Conservation (phyloP, 129 eudicot species). For the Dittrichia graveolens region DNA sequence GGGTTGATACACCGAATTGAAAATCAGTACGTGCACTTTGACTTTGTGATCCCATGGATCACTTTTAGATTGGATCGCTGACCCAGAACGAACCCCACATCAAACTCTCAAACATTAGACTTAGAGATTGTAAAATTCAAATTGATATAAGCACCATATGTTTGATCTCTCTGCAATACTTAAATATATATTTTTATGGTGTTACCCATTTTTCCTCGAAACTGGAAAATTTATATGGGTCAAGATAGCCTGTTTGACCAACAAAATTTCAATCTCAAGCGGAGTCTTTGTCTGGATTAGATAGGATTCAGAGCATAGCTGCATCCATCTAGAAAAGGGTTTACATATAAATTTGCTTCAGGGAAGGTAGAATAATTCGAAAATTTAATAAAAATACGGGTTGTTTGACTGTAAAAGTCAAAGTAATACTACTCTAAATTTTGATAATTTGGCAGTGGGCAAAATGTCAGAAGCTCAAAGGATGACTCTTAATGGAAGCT, state of each 20-base stretch:
- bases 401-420: conserved; percentile 27
- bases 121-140: neutral
- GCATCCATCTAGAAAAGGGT: neutral
- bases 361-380: neutral
- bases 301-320: neutral
- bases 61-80: conserved; percentile 34
- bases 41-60: conserved; percentile 20
- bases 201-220: neutral
- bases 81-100: conserved; percentile 7
- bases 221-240: neutral
- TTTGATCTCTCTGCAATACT: conserved; percentile 9
- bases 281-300: neutral
- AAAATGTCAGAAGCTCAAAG: conserved; percentile 81
- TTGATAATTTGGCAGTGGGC: conserved; percentile 24
- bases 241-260: conserved; percentile 10
- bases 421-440: conserved; percentile 12
- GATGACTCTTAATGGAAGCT: conserved; percentile 48
- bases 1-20: conserved; percentile 20
- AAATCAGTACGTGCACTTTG: conserved; percentile 1
- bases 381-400: neutral
- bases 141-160: conserved; percentile 14
- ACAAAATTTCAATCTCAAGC: neutral
- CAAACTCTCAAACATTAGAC: conserved; percentile 1
- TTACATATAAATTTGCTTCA: neutral
- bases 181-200: conserved; percentile 11